Conservation (phyloP, 176 grass and related monocot genomes). For the Hyparrhenia diplandra region DNA sequence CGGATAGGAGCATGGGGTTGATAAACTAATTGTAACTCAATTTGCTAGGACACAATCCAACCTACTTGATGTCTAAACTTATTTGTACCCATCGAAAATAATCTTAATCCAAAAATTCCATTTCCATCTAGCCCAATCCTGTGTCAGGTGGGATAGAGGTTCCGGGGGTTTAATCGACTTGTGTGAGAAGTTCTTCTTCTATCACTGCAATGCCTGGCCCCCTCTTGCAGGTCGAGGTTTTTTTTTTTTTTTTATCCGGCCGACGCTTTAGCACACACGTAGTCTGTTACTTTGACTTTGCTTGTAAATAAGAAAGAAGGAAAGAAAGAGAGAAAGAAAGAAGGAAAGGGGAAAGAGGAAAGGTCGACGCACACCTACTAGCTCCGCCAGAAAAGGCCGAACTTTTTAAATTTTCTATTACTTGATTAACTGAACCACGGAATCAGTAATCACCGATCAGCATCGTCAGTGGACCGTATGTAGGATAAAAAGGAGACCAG, state of each 20-base stretch:
- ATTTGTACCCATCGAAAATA: background rate
- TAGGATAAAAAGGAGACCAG: background rate
- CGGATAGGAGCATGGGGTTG: too few relatives aligned
- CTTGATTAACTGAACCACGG: background rate
- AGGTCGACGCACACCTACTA: background rate
- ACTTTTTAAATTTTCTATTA: constrained; percentile 8
- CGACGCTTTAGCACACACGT: background rate
- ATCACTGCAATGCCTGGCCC: too few relatives aligned
- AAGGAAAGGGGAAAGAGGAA: background rate
- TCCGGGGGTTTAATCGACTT: too few relatives aligned
- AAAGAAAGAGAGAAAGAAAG: background rate
- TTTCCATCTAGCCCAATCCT: too few relatives aligned
- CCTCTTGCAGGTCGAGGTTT: too few relatives aligned
- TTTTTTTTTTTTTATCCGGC: background rate
- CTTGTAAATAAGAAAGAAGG: constrained; percentile 10
- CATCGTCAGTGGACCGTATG: background rate
- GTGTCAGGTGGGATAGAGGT: too few relatives aligned
- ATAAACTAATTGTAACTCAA: too few relatives aligned
- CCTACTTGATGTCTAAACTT: too few relatives aligned
- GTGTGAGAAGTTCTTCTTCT: too few relatives aligned
- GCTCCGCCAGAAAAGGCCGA: constrained; percentile 45
- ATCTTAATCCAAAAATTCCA: too few relatives aligned
- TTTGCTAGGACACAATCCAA: too few relatives aligned
- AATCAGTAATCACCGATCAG: constrained; percentile 11
- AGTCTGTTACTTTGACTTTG: constrained; percentile 48